Base-by-base conservation (phyloP, 441 rosid genomes). In the Mallotus japonicus region DNA sequence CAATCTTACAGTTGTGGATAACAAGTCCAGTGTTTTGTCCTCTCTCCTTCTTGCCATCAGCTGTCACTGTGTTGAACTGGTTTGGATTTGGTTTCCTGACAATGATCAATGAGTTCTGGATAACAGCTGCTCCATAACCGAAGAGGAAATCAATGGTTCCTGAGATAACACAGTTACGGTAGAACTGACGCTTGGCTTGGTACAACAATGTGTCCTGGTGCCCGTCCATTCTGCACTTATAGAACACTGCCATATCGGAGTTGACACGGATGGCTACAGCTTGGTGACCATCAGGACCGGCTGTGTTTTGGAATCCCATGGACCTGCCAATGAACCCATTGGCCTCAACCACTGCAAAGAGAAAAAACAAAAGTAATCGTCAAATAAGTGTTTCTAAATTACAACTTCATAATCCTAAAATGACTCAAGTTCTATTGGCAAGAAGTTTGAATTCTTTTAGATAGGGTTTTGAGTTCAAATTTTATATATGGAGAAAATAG, bases 231-330 rank as follows among this genome's bases (percentile, higher is more conserved):
- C 83, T 69, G 54, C 76, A 71, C 72, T 81, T 81, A 64, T 47
- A 44, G 72, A 77, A 77, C 5, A 70, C 70, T 53, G 83, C 58
- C 73, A 68, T 68, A 7, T 81, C 83, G 8, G 83, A 77, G 32
- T 77, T 72, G 3, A 68, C 72, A 0, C 83, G 74, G 20, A 69
- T n/a, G 6, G 81, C 83, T 0, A 81, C 78, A 0, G 83, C 83
- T 32, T 81, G 83, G 76, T 81, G 83, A 16, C 80, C 80, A 17
- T 75, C 79, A 5, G 83, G 81, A 20, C 83, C 83, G 0, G 83
- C 83, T 0, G 83, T 81, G 72, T 81, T 81, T 16, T 60, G 34
- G 76, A 81, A 81, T 62, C 83, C 83, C 64, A 81, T 74, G 0
- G 79, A 72, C 50, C 46, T 71, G 14, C 77, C 62, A 6, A 81